Evolutionary conservation across 805 yeast species (phyloP), one percentile per base, ranked within the genome.

Genomic region (Suhomyces prunicola): DNA sequence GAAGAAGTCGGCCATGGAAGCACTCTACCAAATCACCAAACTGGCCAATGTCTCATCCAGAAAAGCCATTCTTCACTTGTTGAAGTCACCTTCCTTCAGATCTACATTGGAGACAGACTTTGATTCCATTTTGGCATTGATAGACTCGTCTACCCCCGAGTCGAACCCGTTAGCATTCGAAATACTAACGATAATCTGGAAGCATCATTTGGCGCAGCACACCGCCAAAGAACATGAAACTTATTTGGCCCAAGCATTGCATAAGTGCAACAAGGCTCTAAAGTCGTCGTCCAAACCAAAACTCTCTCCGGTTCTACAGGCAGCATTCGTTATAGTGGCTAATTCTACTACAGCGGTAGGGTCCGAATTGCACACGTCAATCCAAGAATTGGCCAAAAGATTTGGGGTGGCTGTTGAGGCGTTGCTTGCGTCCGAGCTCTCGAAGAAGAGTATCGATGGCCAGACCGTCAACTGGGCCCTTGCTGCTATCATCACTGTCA

Each of bases 71-170:
- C 26, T 56, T 3, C 78, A 77, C 52, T 57, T 84, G 10, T 63
- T 84, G 27, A 60, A 63, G 8, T 72, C 77, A 8, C 88, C 89
- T 6, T 79, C 87, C 0, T 80, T 75, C 60, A 81, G 71, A 58
- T 78, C 89, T 0, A 58, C 60, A 1, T 57, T 86, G 10, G 92
- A 86, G 62, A 62, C 68, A 0, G 72, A 80, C 44, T 58, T 73
- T 29, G 47, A 59, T 1, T 46, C 50, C 0, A 50, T 74, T 3
- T 55, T 64, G 6, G 27, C 27, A 5, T 24, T 53, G 10, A 22
- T 53, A 27, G 48, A 49, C 7, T n/a, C 50, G 7, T 53, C 54
- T 6, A 17, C 46, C 33, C 10, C n/a, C 7, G 52, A 39, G 12
- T 47, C 54, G 3, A 42, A 46, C 8, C 31, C 24, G 10, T 35